A percentile compares a stretch with the other conserved stretches of the same genome.
phyloP scores from a whole-genome alignment of 768 basidiomycete genomes.

The Postia placenta region DNA sequence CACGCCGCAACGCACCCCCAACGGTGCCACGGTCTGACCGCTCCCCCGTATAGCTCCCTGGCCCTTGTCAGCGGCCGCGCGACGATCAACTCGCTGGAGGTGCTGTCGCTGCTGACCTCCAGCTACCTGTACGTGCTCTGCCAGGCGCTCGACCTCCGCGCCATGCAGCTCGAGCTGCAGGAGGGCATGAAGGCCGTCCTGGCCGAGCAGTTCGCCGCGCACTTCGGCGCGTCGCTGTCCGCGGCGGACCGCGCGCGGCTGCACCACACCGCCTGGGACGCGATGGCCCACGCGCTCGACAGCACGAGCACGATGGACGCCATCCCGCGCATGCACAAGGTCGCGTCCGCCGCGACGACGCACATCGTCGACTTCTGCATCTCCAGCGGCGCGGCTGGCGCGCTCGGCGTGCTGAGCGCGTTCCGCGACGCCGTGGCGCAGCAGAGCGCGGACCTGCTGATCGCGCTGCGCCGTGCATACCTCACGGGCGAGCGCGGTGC shows the following conservation, averaged over 20 bases:
- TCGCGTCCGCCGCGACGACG: constrained; percentile 56
- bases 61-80: constrained; percentile 80
- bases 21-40: neutral
- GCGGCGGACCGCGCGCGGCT: constrained; percentile 27
- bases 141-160: constrained; percentile 84
- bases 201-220: constrained; percentile 39
- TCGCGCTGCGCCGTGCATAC: constrained; percentile 47
- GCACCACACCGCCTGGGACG: constrained; percentile 31
- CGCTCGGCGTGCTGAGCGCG: constrained; percentile 33
- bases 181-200: constrained; percentile 42
- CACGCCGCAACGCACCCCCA: neutral
- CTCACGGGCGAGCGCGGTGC: constrained; percentile 51
- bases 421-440: constrained; percentile 52
- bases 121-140: constrained; percentile 75
- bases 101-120: constrained; percentile 66
- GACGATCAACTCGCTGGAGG: constrained; percentile 72
- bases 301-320: constrained; percentile 69
- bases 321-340: constrained; percentile 59
- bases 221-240: constrained; percentile 39
- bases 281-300: constrained; percentile 52
- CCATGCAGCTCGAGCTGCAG: constrained; percentile 62
- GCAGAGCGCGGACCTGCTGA: constrained; percentile 40
- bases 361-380: constrained; percentile 58
- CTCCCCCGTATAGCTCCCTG: constrained; percentile 51
- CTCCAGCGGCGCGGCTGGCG: constrained; percentile 13